Conservation (phyloP, 2,329 filamentous ascomycete species). For the Truncatella angustata region DNA sequence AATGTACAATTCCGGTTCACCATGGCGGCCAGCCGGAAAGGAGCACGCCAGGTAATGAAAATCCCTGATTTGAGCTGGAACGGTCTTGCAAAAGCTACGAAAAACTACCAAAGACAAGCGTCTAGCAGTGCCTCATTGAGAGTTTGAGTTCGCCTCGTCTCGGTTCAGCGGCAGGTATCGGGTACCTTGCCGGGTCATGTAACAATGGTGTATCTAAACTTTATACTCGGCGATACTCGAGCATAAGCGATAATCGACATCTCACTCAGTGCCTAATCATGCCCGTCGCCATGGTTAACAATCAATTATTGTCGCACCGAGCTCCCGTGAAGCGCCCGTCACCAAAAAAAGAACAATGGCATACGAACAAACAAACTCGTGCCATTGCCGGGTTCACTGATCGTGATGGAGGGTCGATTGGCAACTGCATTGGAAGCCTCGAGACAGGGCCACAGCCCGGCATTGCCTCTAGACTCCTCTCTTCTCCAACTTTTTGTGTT, state of each 20-base stretch:
- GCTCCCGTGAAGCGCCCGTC: not conserved
- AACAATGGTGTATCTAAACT: no score
- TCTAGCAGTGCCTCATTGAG: not conserved
- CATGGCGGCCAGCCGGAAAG: not conserved
- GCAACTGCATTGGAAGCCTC: not conserved
- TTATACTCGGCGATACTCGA: not conserved
- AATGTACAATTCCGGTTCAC: not conserved
- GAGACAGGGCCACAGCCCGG: not conserved
- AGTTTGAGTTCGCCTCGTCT: constrained; percentile 1
- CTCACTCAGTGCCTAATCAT: no score
- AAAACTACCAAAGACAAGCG: not conserved
- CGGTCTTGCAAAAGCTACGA: no score
- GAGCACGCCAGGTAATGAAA: no score
- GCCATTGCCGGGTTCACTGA: not conserved
- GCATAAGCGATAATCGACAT: constrained; percentile 1
- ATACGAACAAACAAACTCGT: not conserved
- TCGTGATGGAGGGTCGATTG: constrained; percentile 8
- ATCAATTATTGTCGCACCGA: not conserved
- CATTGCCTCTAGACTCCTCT: not conserved
- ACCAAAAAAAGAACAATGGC: not conserved
- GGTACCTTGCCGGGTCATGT: not conserved
- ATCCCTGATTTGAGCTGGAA: no score
- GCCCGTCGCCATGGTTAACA: no score
- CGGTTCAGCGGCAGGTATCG: not conserved
- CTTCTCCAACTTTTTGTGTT: not conserved